Evolutionary conservation across 345 rosid species (phyloP), one percentile per base, ranked within the genome.

Genomic region (Erucastrum elatum): DNA sequence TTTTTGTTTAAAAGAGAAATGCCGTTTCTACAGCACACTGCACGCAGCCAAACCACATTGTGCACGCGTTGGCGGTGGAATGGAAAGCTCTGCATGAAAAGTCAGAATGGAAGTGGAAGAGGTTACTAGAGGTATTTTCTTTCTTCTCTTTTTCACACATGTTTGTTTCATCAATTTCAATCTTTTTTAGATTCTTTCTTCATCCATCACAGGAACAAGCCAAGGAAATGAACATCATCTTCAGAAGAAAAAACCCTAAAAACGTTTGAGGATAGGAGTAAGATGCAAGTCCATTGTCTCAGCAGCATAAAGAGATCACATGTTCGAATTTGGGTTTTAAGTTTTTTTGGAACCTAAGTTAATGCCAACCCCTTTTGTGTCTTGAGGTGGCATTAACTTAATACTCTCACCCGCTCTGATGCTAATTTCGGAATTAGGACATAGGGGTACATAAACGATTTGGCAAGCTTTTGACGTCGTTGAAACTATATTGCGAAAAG

Each of bases 11-110:
- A 58, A 21, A 78, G 81, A 72, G 41, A 72, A 72, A 30, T 6
- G 77, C 73, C 3, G 77, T 78, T 31, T 60, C 81, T 12, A 78
- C 81, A 34, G 62, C 77, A 66, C 81, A 78, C 31, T 72, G 63
- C 63, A 33, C 77, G 5, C 81, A 78, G 41, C 68, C 81, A 8
- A 78, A 78, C 73, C 77, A 78, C 68, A 6, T 46, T 44, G 81
- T 78, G 21, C 11, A 66, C 39, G 53, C 30, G 27, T 66, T 78
- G 77, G 81, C 55, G 4, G 12, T 6, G 41, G 72, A 78, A 34
- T 78, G 81, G 81, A 34, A 56, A 13, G 72, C 64, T 33, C 77
- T 35, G 10, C 81, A 72, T 51, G 41, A 4, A 15, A 66, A 59
- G 77, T 31, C 77, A 66, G 73, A 78, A 59, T 7, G 0, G 35